Percentiles rank a stretch among this genome's conserved stretches.
These are phyloP conservation scores for Leishmania tropica DNA, from an alignment of 208 protist genomes.

Conservation along the genomic window DNA sequence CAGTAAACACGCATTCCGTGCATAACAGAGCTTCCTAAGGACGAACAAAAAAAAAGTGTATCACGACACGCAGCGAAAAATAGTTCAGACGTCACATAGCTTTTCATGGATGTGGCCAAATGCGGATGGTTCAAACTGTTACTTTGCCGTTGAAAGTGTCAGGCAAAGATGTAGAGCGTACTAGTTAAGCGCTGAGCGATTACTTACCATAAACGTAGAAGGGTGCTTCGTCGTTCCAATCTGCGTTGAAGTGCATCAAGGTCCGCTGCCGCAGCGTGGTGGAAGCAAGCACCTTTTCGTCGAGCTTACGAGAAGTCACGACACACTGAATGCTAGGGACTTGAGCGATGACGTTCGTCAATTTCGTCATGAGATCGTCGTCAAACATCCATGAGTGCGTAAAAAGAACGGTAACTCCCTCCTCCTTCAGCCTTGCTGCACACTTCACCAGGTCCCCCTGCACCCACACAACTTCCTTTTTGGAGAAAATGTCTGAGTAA, in stretches of 20 bases:
- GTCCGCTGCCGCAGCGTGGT: constrained; percentile 47
- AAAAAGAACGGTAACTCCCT: constrained; percentile 78
- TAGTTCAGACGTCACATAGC: neutral
- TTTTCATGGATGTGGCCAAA: neutral
- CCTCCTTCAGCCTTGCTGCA: constrained; percentile 39
- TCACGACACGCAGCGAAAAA: neutral
- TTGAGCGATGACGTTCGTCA: constrained; percentile 52
- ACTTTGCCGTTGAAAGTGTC: neutral
- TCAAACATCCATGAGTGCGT: constrained; percentile 89
- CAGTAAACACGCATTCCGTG: neutral
- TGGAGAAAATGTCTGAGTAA: constrained; percentile 54
- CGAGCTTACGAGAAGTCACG: constrained; percentile 75
- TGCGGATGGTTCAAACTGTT: neutral
- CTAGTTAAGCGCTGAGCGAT: neutral
- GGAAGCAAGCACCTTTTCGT: constrained; percentile 40
- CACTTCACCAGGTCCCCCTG: constrained; percentile 72
- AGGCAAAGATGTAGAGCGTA: neutral
- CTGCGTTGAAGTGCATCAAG: constrained; percentile 54
- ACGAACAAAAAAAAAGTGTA: neutral
- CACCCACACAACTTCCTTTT: constrained; percentile 73
- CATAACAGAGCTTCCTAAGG: neutral
- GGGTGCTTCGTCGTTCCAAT: constrained; percentile 82
- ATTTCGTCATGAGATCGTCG: constrained; percentile 68
- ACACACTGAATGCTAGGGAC: constrained; percentile 75
- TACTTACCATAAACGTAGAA: constrained; percentile 73